A percentile compares a stretch with the other conserved stretches of the same genome.
phyloP scores from a whole-genome alignment of 345 rosid genomes.

The Orychophragmus violaceus region DNA sequence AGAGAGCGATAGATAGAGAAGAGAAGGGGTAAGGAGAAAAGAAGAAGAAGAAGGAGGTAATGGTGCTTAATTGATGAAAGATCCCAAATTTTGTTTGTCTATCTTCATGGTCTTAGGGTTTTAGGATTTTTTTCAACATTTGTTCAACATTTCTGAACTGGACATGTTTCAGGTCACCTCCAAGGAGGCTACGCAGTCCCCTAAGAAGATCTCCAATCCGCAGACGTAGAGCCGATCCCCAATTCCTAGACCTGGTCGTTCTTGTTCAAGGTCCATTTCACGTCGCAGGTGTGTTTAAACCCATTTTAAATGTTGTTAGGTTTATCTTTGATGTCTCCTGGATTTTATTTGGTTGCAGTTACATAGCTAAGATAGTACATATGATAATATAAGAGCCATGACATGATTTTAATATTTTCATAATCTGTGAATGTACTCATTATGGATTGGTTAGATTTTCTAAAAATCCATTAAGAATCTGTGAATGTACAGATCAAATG shows the following conservation, averaged over 20 bases:
- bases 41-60: no score
- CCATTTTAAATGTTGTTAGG: neutral
- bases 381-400: neutral
- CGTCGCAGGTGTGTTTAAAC: slow-evolving; percentile 44
- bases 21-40: no score
- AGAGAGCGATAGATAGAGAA: no score
- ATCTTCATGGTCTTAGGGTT: no score
- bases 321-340: neutral
- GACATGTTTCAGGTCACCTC: slow-evolving; percentile 55
- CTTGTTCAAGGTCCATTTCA: slow-evolving; percentile 77
- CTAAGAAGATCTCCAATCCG: slow-evolving; percentile 84
- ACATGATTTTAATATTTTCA: neutral
- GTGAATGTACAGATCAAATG: no score
- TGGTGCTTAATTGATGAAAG: no score
- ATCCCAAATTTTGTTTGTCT: no score
- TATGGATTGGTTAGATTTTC: no score
- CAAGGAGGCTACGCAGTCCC: slow-evolving; percentile 79
- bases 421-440: no score
- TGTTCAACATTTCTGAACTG: neutral
- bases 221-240: slow-evolving; percentile 90
- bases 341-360: neutral
- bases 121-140: no score
- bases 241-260: slow-evolving; percentile 67
- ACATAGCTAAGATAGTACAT: neutral
- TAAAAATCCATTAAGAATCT: no score